Base-by-base conservation (phyloP, 148 eudicot species). In the Rhododendron kiyosumense region DNA sequence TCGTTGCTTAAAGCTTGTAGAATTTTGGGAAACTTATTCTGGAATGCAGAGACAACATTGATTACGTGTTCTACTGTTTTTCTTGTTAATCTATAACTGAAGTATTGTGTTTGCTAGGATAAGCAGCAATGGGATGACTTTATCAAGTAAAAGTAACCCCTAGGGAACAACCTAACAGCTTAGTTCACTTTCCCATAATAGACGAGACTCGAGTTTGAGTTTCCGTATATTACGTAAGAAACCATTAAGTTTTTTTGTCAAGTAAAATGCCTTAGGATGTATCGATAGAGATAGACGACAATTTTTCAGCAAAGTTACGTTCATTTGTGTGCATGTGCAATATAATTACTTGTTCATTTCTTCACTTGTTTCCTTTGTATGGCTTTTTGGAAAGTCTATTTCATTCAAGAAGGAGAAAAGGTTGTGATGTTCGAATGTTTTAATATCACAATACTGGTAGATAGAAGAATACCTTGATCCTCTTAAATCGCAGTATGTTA, bases 351-450 rank as follows among this genome's bases (percentile, higher is more conserved):
- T 75, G 28, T 52, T 75, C 28, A 57, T 49, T 84, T 75, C 52
- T 63, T 84, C 85, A 48, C 61, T 71, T 79, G 38, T 74, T 34
- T 84, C 30, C 45, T 28, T 57, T 73, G 22, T 30, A 71, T 71
- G 76, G 38, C 20, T 71, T 22, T 36, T 30, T 75, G 41, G 67
- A 51, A 84, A 74, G 36, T 84, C 18, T 41, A 51, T 38, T 71
- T 69, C 34, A 17, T 32, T 75, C 6, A 18, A 36, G 76, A 13
- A 69, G 36, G 18, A 30, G 38, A 69, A 13, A 69, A 69, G 18
- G 18, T 69, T 69, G 18, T 13, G 38, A 69, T 69, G 75, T 69
- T 76, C 14, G 9, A 41, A 59, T 59, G 61, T 15, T 54, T 54
- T 17, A 15, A 5, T 4, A 20, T 59, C 26, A 59, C 65, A 59